Base-by-base conservation (phyloP, 2,329 filamentous ascomycete genomes). In the Phoma herbarum region DNA sequence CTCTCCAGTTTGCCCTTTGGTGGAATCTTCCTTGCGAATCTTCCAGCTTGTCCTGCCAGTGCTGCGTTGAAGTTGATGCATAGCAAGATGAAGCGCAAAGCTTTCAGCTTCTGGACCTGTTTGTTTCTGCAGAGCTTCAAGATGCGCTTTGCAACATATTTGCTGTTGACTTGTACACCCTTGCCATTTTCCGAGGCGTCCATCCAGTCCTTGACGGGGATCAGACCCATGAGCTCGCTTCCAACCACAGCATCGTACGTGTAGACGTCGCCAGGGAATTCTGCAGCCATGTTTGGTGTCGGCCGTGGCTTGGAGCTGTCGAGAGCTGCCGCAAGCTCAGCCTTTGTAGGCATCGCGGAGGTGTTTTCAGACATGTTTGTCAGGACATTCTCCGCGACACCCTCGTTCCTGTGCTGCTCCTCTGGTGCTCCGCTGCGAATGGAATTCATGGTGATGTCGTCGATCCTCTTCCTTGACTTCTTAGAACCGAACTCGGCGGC, bases 401-500 rank as follows among this genome's bases (percentile, higher is more conserved):
- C 61, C 18, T 75, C 72, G 47, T 69, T 67, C 26, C 65, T 56
- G 35, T 67, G 59, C 12, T 67, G 54, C 14, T 62, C 58, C 29
- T 65, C 62, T 28, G 59, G 59, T 14, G 64, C 64, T 47, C 62
- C 59, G 18, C 67, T 71, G 26, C 73, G 72, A 66, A 94, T 92
- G 18, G 90, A 89, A 71, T 93, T 93, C 68, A 90, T 84, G 2
- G 87, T 87, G 63, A 85, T 83, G 55, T 88, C 85, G 26, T 84
- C 82, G 66, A 95, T 87, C 1, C 87, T 89, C 79, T 93, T 94
- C 82, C 88, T 90, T 22, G 91, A 90, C 78, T 93, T 94, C 81
- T 91, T 93, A 25, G 91, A 94, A 75, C 92, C 92, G 70, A 96
- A 96, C 29, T 89, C 87, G 68, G 90, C 84, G 39, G 90, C 90